Evolutionary conservation across 192 early-diverging fungal genomes (phyloP).

Genomic region (Podila clonocystis): DNA sequence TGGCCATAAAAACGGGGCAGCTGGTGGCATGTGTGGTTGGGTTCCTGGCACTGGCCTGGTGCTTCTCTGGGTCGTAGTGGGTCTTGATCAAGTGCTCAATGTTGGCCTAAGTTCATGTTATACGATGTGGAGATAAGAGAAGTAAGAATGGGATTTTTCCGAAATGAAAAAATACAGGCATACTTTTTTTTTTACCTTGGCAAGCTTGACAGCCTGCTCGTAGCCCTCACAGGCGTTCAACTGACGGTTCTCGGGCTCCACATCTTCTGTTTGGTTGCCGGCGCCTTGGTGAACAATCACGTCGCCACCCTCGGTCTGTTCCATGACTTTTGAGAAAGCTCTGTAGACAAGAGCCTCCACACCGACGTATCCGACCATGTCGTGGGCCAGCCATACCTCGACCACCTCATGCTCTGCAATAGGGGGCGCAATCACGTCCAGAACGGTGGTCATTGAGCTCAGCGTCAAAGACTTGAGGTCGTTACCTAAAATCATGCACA

Average conservation of each 20-base stretch:
- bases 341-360: constrained; percentile 63
- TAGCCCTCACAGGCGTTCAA: constrained; percentile 68
- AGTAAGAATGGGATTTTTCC: no score
- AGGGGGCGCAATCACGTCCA: constrained; percentile 68
- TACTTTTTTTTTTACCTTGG: constrained; percentile 48
- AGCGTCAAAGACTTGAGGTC: constrained; percentile 59
- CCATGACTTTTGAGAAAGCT: constrained; percentile 66
- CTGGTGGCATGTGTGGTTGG: constrained; percentile 50
- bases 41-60: constrained; percentile 27
- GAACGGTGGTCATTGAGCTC: constrained; percentile 56
- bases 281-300: constrained; percentile 60
- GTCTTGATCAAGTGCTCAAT: constrained; percentile 65
- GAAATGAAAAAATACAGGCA: no score
- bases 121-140: no score
- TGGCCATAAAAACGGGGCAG: constrained; percentile 69
- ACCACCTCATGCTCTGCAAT: constrained; percentile 70
- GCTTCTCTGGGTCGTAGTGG: constrained; percentile 48
- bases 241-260: constrained; percentile 43
- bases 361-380: constrained; percentile 65
- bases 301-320: constrained; percentile 68
- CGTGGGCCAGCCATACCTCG: constrained; percentile 66
- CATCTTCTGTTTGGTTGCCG: constrained; percentile 36
- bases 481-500: constrained; percentile 45
- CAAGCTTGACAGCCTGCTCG: constrained; percentile 62
- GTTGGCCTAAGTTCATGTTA: constrained; percentile 51